Conservation (phyloP, 352 stramenopile species). For the Phytophthora pini region DNA sequence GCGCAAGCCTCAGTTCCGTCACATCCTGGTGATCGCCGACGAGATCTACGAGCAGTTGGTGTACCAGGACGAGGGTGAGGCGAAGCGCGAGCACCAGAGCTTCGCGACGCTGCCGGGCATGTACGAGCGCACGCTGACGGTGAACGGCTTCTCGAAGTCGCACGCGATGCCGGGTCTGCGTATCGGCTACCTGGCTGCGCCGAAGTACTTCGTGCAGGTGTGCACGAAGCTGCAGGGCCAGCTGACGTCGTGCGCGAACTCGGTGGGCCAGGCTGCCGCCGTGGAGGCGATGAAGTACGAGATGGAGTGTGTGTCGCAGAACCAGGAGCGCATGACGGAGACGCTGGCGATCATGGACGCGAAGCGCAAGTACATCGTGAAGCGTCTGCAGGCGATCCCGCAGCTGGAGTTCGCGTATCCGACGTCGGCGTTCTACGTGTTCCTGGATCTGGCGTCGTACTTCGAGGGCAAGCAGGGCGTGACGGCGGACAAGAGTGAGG, state of each 20-base stretch:
- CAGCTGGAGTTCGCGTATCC: slow-evolving; percentile 87
- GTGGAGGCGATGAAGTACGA: no score
- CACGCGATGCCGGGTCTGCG: slow-evolving; percentile 97
- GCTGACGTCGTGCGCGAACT: no score
- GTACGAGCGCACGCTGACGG: slow-evolving; percentile 83
- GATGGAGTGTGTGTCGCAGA: no score
- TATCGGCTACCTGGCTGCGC: slow-evolving; percentile 93
- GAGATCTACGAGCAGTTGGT: no score
- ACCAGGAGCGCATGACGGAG: no score
- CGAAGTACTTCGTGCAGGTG: slow-evolving; percentile 89
- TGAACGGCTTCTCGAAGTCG: slow-evolving; percentile 98
- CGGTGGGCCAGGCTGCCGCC: no score
- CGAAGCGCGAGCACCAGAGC: slow-evolving; percentile 64
- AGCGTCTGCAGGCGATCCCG: slow-evolving; percentile 82
- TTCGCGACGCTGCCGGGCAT: slow-evolving; percentile 49
- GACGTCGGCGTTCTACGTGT: slow-evolving; percentile 96
- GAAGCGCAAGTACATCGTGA: no score
- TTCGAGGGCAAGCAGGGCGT: slow-evolving; percentile 65
- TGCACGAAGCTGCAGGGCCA: slow-evolving; percentile 92
- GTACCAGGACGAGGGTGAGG: slow-evolving; percentile 3
- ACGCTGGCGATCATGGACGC: no score
- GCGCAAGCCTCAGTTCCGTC: no score
- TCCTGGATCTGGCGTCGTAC: slow-evolving; percentile 91
- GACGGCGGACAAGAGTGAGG: slow-evolving; percentile 49
- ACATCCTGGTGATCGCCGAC: no score